phyloP scores from a whole-genome alignment of 2,329 filamentous ascomycete genomes.

The Rhynchosporium agropyri region DNA sequence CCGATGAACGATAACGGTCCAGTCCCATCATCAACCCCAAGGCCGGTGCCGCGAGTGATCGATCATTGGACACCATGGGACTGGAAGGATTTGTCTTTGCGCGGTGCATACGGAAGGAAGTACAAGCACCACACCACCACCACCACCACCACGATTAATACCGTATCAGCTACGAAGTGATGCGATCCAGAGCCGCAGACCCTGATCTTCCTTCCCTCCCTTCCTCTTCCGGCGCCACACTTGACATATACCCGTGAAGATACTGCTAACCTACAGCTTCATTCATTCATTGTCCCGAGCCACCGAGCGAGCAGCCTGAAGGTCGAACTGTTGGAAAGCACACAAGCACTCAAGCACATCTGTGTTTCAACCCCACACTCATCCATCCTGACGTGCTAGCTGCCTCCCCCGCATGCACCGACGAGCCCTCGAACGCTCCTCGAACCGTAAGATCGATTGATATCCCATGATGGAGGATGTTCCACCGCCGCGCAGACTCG shows the following conservation, averaged over 20 bases:
- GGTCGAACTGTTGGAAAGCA: slow-evolving; percentile 9
- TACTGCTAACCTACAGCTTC: neutral
- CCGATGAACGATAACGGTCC: slow-evolving; percentile 1
- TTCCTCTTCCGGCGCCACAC: slow-evolving; percentile 3
- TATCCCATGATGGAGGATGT: slow-evolving; percentile 34
- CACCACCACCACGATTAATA: neutral
- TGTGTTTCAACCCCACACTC: slow-evolving; percentile 25
- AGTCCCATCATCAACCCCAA: slow-evolving; percentile 15
- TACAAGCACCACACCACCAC: neutral
- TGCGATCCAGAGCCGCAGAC: slow-evolving; percentile 15
- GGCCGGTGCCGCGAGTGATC: neutral
- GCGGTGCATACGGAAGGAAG: neutral
- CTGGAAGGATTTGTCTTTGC: neutral
- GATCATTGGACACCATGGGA: slow-evolving; percentile 16
- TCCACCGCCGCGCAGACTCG: slow-evolving; percentile 32
- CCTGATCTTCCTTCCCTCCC: neutral
- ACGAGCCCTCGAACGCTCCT: slow-evolving; percentile 30
- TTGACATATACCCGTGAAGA: slow-evolving; percentile 17
- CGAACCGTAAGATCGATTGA: slow-evolving; percentile 24
- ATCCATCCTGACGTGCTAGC: slow-evolving; percentile 17
- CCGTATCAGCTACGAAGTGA: neutral
- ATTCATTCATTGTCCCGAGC: slow-evolving; percentile 24
- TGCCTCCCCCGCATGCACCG: slow-evolving; percentile 33
- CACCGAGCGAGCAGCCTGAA: slow-evolving; percentile 35
- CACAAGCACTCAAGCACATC: slow-evolving; percentile 13